These are phyloP conservation scores for Centella asiatica DNA, from an alignment of 129 eudicot genomes.

Conservation along the genomic window DNA sequence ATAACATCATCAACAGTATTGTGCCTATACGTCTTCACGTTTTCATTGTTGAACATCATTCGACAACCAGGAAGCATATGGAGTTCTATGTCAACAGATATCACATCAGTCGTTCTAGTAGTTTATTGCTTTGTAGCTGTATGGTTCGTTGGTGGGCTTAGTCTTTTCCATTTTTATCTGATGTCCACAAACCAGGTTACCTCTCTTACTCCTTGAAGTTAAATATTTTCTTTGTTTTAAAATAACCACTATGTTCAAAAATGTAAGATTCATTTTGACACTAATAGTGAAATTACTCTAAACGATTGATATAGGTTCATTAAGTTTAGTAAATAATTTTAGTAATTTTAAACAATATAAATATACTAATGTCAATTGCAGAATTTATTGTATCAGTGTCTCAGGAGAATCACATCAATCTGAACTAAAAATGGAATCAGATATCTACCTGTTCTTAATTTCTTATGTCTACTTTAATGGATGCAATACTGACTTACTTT, in stretches of 20 bases:
- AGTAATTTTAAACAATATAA: no score
- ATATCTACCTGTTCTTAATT: not conserved
- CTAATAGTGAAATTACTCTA: no score
- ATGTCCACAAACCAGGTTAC: slow-evolving; percentile 79
- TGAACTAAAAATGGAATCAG: not conserved
- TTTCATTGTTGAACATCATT: slow-evolving; percentile 48
- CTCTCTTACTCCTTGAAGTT: not conserved
- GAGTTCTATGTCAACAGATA: slow-evolving; percentile 41
- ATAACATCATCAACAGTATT: slow-evolving; percentile 51
- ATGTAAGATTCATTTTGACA: no score
- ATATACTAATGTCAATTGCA: no score
- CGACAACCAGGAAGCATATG: slow-evolving; percentile 29
- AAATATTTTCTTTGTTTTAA: not conserved
- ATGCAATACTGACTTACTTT: no score
- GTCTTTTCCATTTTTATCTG: slow-evolving; percentile 67
- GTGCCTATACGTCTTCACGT: slow-evolving; percentile 59
- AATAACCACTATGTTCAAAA: not conserved
- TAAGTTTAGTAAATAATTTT: no score
- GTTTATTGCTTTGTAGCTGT: slow-evolving; percentile 61
- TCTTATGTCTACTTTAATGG: no score
- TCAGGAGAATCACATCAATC: no score
- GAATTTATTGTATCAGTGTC: no score
- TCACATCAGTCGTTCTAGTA: slow-evolving; percentile 36
- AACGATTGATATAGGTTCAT: no score
- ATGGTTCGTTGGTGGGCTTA: slow-evolving; percentile 94